Evolutionary conservation across 768 basidiomycete species (phyloP).

Genomic region (Leccinum broughii): DNA sequence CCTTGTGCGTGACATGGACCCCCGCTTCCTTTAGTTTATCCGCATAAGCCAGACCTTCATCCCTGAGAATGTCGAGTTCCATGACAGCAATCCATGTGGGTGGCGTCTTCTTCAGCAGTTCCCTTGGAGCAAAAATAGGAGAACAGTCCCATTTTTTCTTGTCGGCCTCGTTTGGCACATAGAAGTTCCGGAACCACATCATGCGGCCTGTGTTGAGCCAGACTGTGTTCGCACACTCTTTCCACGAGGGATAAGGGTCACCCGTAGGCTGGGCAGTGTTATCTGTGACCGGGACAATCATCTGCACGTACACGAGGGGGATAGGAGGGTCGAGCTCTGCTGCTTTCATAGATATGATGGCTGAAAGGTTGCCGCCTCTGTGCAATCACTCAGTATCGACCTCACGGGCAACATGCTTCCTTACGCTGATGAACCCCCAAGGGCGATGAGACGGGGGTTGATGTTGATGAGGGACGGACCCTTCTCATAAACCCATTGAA

Average conservation of each 20-base stretch:
- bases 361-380: constrained; percentile 74
- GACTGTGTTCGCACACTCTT: constrained; percentile 57
- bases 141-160: constrained; percentile 70
- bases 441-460: constrained; percentile 54
- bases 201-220: constrained; percentile 65
- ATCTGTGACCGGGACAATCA: constrained; percentile 75
- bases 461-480: constrained; percentile 49
- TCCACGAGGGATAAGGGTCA: constrained; percentile 50
- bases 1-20: constrained; percentile 51
- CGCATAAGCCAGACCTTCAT: constrained; percentile 67
- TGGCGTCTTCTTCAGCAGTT: constrained; percentile 51
- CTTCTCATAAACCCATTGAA: constrained; percentile 34
- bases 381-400: constrained; percentile 2
- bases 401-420: neutral
- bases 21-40: constrained; percentile 56
- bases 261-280: constrained; percentile 57
- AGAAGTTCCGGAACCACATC: constrained; percentile 73
- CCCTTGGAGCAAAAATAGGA: constrained; percentile 65
- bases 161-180: constrained; percentile 62
- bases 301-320: constrained; percentile 58
- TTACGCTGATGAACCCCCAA: constrained; percentile 75
- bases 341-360: constrained; percentile 68
- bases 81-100: constrained; percentile 65
- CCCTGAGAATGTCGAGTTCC: constrained; percentile 68
- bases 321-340: constrained; percentile 48